A percentile compares a stretch with the other conserved stretches of the same genome.
Evolutionary conservation across 768 basidiomycete genomes (phyloP).

Genomic region (Coprinopsis strossmayeri): DNA sequence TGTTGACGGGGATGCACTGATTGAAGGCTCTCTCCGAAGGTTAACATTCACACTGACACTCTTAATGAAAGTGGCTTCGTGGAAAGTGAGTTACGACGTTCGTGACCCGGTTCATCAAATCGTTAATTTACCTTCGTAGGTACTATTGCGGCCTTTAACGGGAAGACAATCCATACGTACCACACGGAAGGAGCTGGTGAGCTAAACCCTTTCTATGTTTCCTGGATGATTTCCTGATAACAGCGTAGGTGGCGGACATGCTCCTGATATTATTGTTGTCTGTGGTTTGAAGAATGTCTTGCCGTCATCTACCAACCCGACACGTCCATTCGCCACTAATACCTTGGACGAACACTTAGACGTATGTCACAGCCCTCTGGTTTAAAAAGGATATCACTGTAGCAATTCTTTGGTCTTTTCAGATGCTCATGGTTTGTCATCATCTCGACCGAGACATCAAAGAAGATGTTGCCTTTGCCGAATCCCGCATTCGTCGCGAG

Average conservation of each 20-base stretch:
- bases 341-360: constrained; percentile 97
- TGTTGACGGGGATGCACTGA: neutral
- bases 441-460: constrained; percentile 88
- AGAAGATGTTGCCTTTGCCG: constrained; percentile 93
- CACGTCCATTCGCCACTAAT: constrained; percentile 84
- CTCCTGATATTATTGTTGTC: constrained; percentile 98
- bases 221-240: neutral
- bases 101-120: neutral
- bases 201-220: constrained; percentile 6
- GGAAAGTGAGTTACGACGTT: constrained; percentile 52
- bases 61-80: constrained; percentile 97
- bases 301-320: constrained; percentile 96
- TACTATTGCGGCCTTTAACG: constrained; percentile 86
- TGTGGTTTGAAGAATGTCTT: constrained; percentile 85
- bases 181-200: constrained; percentile 92
- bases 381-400: neutral
- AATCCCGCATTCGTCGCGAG: constrained; percentile 93
- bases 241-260: constrained; percentile 78
- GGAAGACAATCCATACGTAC: constrained; percentile 93
- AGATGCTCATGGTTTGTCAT: constrained; percentile 99
- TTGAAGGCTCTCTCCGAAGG: constrained; percentile 25
- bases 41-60: constrained; percentile 96
- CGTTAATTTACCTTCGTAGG: constrained; percentile 30
- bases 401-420: neutral
- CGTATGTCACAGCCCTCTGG: constrained; percentile 37